A percentile compares a stretch with the other conserved stretches of the same genome.
Evolutionary conservation across 345 rosid genomes (phyloP).

Genomic region (Hibiscus tridactylites): DNA sequence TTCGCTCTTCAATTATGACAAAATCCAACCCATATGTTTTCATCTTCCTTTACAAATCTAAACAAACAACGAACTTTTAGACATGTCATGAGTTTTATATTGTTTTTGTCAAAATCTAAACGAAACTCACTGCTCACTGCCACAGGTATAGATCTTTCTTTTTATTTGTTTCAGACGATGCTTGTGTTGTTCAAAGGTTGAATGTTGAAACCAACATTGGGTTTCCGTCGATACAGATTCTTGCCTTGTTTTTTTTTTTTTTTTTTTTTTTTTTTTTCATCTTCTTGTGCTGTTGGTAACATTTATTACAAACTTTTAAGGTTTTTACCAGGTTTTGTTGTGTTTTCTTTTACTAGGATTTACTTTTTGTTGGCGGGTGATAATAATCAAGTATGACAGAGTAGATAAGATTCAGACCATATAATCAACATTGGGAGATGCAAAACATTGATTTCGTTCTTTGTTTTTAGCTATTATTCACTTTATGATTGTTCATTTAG

Average conservation of each 20-base stretch:
- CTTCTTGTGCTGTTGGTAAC: background rate
- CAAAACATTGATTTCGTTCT: background rate
- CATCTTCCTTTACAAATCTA: background rate
- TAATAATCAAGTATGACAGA: background rate
- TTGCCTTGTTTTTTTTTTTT: background rate
- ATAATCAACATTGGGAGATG: background rate
- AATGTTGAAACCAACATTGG: background rate
- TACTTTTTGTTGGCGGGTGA: background rate
- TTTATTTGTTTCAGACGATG: background rate
- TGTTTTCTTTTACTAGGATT: too few species aligned
- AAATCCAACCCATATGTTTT: too few species aligned
- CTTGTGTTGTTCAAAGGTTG: background rate
- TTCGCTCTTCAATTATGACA: background rate
- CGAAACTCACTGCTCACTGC: background rate
- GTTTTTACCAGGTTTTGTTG: background rate
- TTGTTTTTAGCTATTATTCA: background rate
- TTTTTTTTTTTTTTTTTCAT: too few species aligned
- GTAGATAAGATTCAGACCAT: background rate
- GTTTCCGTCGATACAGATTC: background rate
- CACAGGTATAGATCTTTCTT: conserved; percentile 1
- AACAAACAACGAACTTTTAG: too few species aligned
- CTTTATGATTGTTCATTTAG: background rate
- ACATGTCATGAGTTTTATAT: too few species aligned
- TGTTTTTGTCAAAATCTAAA: too few species aligned
- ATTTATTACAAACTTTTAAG: background rate